These are phyloP conservation scores for Candida jianshihensis DNA, from an alignment of 805 yeast genomes.

Conservation along the genomic window DNA sequence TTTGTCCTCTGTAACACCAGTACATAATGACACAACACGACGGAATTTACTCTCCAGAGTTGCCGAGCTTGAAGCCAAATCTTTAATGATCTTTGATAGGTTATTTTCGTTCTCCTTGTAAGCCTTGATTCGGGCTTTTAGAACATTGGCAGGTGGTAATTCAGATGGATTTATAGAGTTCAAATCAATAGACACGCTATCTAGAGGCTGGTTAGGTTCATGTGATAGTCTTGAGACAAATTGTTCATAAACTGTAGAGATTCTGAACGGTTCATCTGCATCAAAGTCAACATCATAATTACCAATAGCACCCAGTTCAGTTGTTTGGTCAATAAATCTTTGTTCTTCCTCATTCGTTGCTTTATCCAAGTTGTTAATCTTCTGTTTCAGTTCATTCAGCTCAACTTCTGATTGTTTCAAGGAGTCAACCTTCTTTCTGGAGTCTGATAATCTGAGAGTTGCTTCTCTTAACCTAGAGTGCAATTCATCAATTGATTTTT, in stretches of 20 bases:
- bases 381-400: slow-evolving; percentile 45
- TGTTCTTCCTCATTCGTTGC: slow-evolving; percentile 60
- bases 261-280: slow-evolving; percentile 88
- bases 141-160: slow-evolving; percentile 33
- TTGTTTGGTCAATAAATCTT: slow-evolving; percentile 39
- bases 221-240: slow-evolving; percentile 35
- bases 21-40: slow-evolving; percentile 81
- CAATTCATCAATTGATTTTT: slow-evolving; percentile 41
- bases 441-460: slow-evolving; percentile 41
- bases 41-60: slow-evolving; percentile 73
- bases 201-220: slow-evolving; percentile 23
- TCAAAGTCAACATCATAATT: slow-evolving; percentile 54
- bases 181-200: slow-evolving; percentile 16
- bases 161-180: slow-evolving; percentile 17
- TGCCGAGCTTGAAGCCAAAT: slow-evolving; percentile 45
- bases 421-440: slow-evolving; percentile 43
- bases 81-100: slow-evolving; percentile 44
- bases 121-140: slow-evolving; percentile 76
- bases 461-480: slow-evolving; percentile 54
- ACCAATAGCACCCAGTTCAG: slow-evolving; percentile 31
- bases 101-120: slow-evolving; percentile 62
- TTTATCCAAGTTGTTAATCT: slow-evolving; percentile 49
- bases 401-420: slow-evolving; percentile 38
- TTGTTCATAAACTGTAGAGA: slow-evolving; percentile 51
- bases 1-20: slow-evolving; percentile 75